Evolutionary conservation across 2,329 filamentous ascomycete species (phyloP), one percentile per base, ranked within the genome.

Genomic region (Fusarium sororula): DNA sequence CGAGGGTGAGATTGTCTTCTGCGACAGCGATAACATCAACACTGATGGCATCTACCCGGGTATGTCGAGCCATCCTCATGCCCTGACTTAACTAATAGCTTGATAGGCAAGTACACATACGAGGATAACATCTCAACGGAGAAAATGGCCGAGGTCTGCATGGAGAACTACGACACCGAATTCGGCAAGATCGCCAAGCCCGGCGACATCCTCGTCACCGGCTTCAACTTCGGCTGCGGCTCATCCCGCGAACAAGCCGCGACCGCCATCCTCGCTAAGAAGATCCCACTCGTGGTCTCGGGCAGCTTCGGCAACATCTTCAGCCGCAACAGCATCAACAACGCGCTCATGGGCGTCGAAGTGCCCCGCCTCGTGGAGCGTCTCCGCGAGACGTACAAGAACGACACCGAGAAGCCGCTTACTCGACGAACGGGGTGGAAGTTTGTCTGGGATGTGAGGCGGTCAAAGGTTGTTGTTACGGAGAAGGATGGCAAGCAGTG

Each of bases 1-100:
- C 20, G 86, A 87, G 14, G 96, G 96, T 28, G 94, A 98, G 82
- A 97, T 98, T 66, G 87, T 97, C 53, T 98, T 96, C 83, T 72
- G 60, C 7, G 68, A 75, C 26, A 42, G 18, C 9, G 70, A 75
- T 7, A 76, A 75, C 83, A 90, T 98, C 81, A 94, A 96, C 83
- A 98, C 96, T 0, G 96, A 98, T 79, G 92, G 89, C 61, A 98
- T 98, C 81, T 98, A 98, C 82, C 93, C 95, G 0, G 94, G 93
- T 17, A 92, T 92, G 82, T 93, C 9, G 4, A 44, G 1, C 5
- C 22, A 3, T 0, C 3, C 5, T 18, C 7, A 17, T 38, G 5
- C 4, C 4, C 4, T 5, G 4, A 22, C 10, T 13, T 1, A 37
- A 56, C 56, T 73, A 35, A 75, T 32, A 28, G 11, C 18, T 20